Conservation (phyloP, 1,139 yeast species). For the Maudiozyma humilis region DNA sequence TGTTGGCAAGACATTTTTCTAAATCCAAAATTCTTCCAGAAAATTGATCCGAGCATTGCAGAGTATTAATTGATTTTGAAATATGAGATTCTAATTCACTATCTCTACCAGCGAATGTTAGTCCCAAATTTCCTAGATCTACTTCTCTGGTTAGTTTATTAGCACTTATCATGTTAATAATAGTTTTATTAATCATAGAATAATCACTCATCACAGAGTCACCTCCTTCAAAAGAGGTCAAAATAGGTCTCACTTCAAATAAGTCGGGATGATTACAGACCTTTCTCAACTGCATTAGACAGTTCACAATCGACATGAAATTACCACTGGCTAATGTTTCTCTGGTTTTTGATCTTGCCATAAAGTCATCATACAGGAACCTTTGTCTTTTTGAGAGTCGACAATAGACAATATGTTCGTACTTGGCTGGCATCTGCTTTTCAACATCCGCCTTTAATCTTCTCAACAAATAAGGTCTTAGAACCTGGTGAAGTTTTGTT, state of each 20-base stretch:
- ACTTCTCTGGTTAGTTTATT: constrained; percentile 32
- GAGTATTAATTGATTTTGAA: constrained; percentile 37
- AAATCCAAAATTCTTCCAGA: constrained; percentile 30
- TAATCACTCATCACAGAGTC: constrained; percentile 52
- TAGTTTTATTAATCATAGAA: constrained; percentile 37
- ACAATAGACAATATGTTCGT: constrained; percentile 91
- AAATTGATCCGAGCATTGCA: constrained; percentile 44
- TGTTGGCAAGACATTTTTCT: constrained; percentile 16
- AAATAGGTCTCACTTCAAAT: constrained; percentile 91
- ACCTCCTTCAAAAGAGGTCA: constrained; percentile 77
- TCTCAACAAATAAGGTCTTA: constrained; percentile 85
- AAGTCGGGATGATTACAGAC: constrained; percentile 97
- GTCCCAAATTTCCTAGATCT: constrained; percentile 52
- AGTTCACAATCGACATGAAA: constrained; percentile 87
- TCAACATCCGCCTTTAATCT: constrained; percentile 95
- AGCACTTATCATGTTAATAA: constrained; percentile 36
- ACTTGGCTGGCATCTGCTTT: constrained; percentile 97
- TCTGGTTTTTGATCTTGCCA: constrained; percentile 92
- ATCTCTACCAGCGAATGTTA: constrained; percentile 48
- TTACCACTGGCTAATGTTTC: constrained; percentile 93
- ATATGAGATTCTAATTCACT: constrained; percentile 40
- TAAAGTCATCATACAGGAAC: constrained; percentile 87
- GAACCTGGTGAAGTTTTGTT: constrained; percentile 80
- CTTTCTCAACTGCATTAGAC: constrained; percentile 94
- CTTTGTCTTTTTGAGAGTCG: constrained; percentile 88